A percentile compares a stretch with the other conserved stretches of the same genome.
These are phyloP conservation scores for Monosporascus sp. DNA, from an alignment of 2,329 filamentous ascomycete species.

Conservation along the genomic window DNA sequence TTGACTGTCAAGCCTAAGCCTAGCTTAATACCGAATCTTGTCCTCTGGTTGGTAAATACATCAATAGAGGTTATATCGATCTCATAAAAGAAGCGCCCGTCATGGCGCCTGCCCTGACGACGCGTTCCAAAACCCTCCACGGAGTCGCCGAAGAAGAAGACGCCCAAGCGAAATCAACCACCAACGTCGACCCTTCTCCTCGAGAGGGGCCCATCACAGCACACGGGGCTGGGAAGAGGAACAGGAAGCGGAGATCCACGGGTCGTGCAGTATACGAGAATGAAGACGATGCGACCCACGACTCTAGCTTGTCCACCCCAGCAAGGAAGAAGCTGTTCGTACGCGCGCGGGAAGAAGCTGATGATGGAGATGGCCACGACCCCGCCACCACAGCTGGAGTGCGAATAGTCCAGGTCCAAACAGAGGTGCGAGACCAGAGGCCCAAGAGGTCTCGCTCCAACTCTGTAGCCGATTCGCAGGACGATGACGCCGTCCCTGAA, in stretches of 20 bases:
- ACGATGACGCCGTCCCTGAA: conserved; percentile 9
- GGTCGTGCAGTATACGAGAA: conserved; percentile 1
- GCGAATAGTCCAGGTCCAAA: conserved; percentile 15
- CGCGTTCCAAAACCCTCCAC: conserved; percentile 11
- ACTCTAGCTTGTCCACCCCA: conserved; percentile 6
- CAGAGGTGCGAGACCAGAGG: conserved; percentile 17
- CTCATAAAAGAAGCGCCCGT: neutral
- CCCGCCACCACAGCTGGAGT: neutral
- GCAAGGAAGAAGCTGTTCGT: conserved; percentile 18
- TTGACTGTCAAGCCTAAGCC: neutral
- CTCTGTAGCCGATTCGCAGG: conserved; percentile 19
- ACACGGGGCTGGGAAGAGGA: conserved; percentile 1
- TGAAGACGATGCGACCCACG: neutral
- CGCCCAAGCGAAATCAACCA: neutral
- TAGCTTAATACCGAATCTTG: neutral
- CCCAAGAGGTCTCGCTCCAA: conserved; percentile 11
- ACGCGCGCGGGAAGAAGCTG: conserved; percentile 14
- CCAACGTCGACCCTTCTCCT: too few species aligned
- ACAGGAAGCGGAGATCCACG: conserved; percentile 11
- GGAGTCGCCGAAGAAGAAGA: neutral
- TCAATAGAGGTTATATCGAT: too few species aligned
- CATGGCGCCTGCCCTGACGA: conserved; percentile 23
- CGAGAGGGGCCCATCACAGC: conserved; percentile 7
- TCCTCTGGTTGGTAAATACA: too few species aligned
- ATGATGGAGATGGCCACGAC: conserved; percentile 2